Evolutionary conservation across 768 basidiomycete genomes (phyloP), one percentile per base, ranked within the genome.

Genomic region (Antrodiella citrinella): DNA sequence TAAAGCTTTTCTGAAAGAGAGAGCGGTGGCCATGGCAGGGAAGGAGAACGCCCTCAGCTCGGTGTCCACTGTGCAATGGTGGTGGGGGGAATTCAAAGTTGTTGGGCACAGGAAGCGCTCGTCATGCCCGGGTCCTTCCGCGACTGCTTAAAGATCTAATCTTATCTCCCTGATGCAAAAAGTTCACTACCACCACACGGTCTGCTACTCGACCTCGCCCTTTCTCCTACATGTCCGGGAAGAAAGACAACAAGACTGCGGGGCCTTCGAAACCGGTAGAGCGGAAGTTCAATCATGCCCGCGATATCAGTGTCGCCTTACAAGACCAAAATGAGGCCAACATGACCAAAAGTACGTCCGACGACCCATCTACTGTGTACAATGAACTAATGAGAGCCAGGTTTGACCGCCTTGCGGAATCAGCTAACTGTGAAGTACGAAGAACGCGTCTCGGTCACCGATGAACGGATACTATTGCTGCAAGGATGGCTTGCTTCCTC

Each of bases 1-100:
- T 61, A 91, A 72, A 55, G 86, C 84, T 71, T 83, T 91, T 84
- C 84, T 88, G 60, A 80, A 73, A 72, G 76, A 81, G 64, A 82
- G 77, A 66, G 84, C 72, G 59, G 82, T 71, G 65, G 83, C 80
- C 82, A 86, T 86, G 69, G 68, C 63, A 63, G 52, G 47, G 20
- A 48, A 48, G 11, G 50, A 43, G 50, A 30, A 30, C 52, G 54
- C 46, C 51, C 55, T 60, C 58, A 51, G 50, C 59, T 55, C 56
- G 51, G 59, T 48, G 35, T 25, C 30, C 7, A 15, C 15, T 7
- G 30, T 35, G n/a, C n/a, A n/a, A n/a, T n/a, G n/a, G n/a, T n/a
- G n/a, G 30, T 7, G 7, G 30, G 30, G 30, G 30, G 7, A 15
- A 35, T 35, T 35, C 30, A 35, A 35, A 35, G 30, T 35, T 35